Evolutionary conservation across 2,329 filamentous ascomycete species (phyloP).

Genomic region (Pseudocercospora eumusae): DNA sequence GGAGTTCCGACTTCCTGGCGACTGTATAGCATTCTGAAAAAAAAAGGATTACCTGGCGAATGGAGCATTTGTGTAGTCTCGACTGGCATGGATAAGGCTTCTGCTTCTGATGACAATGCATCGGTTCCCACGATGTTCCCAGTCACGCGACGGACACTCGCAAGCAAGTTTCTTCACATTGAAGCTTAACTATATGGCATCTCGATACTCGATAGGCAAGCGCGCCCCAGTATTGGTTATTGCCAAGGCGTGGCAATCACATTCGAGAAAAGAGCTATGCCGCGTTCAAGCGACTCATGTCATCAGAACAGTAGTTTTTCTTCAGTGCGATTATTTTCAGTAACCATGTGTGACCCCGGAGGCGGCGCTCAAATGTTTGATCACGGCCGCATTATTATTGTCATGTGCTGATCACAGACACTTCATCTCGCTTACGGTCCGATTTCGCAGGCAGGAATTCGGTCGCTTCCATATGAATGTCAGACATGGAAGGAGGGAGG

Average conservation of each 20-base stretch:
- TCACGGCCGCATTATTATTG: not conserved
- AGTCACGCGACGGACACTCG: not conserved
- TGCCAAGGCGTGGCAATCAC: not conserved
- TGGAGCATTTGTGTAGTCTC: not conserved
- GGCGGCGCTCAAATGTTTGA: not conserved
- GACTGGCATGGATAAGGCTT: not conserved
- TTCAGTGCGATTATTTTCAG: no score
- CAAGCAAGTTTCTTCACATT: not conserved
- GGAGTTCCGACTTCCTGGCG: not conserved
- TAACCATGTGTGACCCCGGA: no score
- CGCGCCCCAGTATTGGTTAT: not conserved
- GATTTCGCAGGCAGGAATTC: not conserved
- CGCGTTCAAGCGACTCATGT: not conserved
- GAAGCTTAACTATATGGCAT: not conserved
- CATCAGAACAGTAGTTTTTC: not conserved
- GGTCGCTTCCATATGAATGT: not conserved
- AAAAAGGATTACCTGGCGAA: not conserved
- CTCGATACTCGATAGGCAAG: not conserved
- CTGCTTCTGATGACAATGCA: not conserved
- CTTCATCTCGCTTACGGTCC: not conserved
- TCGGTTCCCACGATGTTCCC: not conserved
- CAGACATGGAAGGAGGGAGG: not conserved
- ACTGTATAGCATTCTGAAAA: not conserved
- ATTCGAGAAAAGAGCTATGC: not conserved
- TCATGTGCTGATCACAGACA: not conserved